phyloP scores from a whole-genome alignment of 1,139 yeast genomes.

The Candida sojae region DNA sequence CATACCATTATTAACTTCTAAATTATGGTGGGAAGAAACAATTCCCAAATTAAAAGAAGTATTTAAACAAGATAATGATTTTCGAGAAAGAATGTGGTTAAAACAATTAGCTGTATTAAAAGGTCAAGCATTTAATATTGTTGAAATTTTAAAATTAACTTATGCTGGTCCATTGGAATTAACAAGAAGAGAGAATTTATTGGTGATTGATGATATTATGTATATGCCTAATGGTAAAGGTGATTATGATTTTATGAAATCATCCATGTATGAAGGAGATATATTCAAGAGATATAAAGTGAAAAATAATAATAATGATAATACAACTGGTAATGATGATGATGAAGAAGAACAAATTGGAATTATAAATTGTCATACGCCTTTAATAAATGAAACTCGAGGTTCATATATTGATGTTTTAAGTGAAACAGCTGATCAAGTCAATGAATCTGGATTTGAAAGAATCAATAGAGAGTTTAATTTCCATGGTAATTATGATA shows the following conservation, averaged over 20 bases:
- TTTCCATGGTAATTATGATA: background rate
- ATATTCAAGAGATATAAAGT: constrained; percentile 15
- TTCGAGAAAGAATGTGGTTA: constrained; percentile 66
- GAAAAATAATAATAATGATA: constrained; percentile 4
- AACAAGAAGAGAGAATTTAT: constrained; percentile 56
- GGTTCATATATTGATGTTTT: constrained; percentile 1
- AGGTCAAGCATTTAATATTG: constrained; percentile 80
- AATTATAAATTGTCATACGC: constrained; percentile 8
- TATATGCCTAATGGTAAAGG: constrained; percentile 45
- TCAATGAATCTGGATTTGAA: constrained; percentile 15
- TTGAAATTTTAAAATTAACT: constrained; percentile 58
- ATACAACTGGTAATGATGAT: constrained; percentile 3
- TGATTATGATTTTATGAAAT: constrained; percentile 5
- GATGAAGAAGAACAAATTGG: constrained; percentile 9
- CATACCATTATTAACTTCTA: constrained; percentile 59
- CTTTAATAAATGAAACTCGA: constrained; percentile 8
- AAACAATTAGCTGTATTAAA: constrained; percentile 71
- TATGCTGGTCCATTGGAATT: constrained; percentile 71
- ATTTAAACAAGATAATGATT: constrained; percentile 60
- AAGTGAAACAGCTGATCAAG: constrained; percentile 5
- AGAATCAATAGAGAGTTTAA: constrained; percentile 11
- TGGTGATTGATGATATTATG: constrained; percentile 65
- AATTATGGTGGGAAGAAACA: constrained; percentile 72
- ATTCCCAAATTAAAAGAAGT: constrained; percentile 46
- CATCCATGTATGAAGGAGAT: constrained; percentile 12